Conservation (phyloP, 176 grass and related monocot species). For the Tuctoria greenei region DNA sequence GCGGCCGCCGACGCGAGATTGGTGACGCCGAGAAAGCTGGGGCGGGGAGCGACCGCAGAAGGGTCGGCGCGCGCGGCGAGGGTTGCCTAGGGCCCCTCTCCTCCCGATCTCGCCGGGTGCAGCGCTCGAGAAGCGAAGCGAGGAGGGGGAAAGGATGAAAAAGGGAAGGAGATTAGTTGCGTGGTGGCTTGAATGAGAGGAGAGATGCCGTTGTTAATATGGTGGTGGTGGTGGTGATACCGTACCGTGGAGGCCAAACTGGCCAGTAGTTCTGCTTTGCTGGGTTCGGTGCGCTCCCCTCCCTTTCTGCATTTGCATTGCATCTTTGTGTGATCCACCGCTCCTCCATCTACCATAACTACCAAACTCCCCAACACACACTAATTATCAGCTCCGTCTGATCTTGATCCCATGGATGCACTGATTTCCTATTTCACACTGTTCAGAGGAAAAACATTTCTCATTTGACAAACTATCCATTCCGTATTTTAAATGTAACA, state of each 20-base stretch:
- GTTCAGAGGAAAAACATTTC: too few relatives aligned
- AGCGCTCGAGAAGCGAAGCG: constrained; percentile 28
- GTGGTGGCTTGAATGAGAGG: constrained; percentile 36
- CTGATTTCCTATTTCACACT: too few relatives aligned
- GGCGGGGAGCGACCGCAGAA: too few relatives aligned
- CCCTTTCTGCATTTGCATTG: too few relatives aligned
- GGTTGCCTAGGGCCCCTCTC: not conserved
- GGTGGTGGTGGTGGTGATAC: too few relatives aligned
- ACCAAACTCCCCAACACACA: too few relatives aligned
- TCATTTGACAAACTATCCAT: too few relatives aligned
- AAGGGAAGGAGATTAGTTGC: constrained; percentile 19
- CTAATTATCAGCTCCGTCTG: too few relatives aligned
- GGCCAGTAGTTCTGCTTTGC: not conserved
- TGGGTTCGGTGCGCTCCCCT: too few relatives aligned
- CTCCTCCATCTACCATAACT: not conserved
- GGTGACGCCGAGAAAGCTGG: not conserved
- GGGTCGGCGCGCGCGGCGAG: not conserved
- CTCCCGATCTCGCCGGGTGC: constrained; percentile 41
- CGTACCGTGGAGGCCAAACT: constrained; percentile 4
- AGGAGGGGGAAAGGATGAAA: not conserved
- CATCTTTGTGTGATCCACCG: constrained; percentile 20
- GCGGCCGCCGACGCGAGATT: not conserved
- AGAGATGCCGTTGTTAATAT: constrained; percentile 18
- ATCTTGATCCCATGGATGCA: too few relatives aligned
- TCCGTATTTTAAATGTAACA: too few relatives aligned